Percentiles rank a stretch among this genome's conserved stretches.
Evolutionary conservation across 768 basidiomycete species (phyloP).

Genomic region (Neoboletus magnificus): DNA sequence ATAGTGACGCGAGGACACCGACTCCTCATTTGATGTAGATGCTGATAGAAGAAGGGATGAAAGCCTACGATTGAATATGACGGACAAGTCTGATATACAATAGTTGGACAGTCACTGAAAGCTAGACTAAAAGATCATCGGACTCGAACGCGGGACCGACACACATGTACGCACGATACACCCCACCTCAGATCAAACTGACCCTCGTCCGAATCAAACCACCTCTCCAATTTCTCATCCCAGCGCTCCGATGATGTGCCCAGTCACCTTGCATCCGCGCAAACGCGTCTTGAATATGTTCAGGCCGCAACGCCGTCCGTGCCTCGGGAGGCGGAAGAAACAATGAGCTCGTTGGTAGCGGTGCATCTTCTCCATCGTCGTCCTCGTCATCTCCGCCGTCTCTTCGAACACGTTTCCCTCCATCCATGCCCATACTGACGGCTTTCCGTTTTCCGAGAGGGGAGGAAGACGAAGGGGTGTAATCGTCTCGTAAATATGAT

Average conservation of each 20-base stretch:
- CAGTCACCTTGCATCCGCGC: conserved; percentile 86
- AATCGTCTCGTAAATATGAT: conserved; percentile 62
- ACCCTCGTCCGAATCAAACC: conserved; percentile 77
- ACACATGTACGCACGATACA: background rate
- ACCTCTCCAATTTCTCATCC: conserved; percentile 87
- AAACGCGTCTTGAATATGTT: conserved; percentile 91
- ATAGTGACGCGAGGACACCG: too few relatives aligned
- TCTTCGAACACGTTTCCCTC: conserved; percentile 46
- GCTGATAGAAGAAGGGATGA: too few relatives aligned
- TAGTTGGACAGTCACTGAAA: too few relatives aligned
- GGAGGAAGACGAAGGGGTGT: conserved; percentile 43
- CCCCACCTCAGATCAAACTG: conserved; percentile 57
- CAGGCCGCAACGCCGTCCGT: conserved; percentile 70
- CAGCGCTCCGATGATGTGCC: conserved; percentile 75
- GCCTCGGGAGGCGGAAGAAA: conserved; percentile 84
- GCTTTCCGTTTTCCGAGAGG: conserved; percentile 72
- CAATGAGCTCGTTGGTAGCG: conserved; percentile 64
- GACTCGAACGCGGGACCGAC: too few relatives aligned
- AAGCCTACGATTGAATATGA: too few relatives aligned
- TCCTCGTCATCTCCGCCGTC: conserved; percentile 49
- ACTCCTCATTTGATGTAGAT: too few relatives aligned
- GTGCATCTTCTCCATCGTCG: conserved; percentile 61
- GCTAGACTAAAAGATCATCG: background rate
- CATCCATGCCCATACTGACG: conserved; percentile 41
- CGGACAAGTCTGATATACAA: too few relatives aligned